Evolutionary conservation across 495 filamentous ascomycete species (phyloP), one percentile per base, ranked within the genome.

Genomic region (Glonium stellatum): DNA sequence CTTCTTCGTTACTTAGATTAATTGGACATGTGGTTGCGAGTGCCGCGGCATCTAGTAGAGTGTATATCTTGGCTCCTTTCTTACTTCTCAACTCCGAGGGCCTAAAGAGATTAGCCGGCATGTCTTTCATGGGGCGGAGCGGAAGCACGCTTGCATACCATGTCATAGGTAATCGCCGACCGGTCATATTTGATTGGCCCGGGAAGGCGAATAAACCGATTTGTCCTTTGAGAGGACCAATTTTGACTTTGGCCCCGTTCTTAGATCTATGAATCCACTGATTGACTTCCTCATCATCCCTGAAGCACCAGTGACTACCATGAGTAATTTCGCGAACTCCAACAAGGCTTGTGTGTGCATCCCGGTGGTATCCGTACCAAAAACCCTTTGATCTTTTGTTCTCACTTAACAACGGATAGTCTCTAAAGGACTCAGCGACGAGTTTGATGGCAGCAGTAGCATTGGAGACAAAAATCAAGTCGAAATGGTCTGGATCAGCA

Each of bases 161-260:
- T 1, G 70, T 66, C 15, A 83, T 71, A 2, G 87, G 85, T 21
- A 87, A 74, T 25, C 88, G 78, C 31, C 85, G 77, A 5, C 88
- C 88, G 12, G 82, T 89, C 78, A 92, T 84, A 67, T 91, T 91
- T 13, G 85, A 88, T 70, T 91, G 88, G 5, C 82, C 88, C 12
- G 88, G 88, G 70, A 86, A 92, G 13, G 83, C 86, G 66, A 91
- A 88, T 13, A 92, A 72, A 1, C 80, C 80, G 27, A 85, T 66
- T 4, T 60, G 62, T 46, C 12, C 61, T 37, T 58, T 71, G 63
- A 49, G 9, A 50, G 35, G 44, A 37, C 27, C 5, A 4, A 35
- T 11, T 27, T 25, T 48, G 10, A 23, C n/a, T 5, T 58, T 50
- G 0, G 19, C 9, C 3, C 1, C 2, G 12, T 35, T 1, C 18